Percentiles rank a stretch among this genome's conserved stretches.
Evolutionary conservation across 768 basidiomycete species (phyloP).

Genomic region (Amanita jacksonii): DNA sequence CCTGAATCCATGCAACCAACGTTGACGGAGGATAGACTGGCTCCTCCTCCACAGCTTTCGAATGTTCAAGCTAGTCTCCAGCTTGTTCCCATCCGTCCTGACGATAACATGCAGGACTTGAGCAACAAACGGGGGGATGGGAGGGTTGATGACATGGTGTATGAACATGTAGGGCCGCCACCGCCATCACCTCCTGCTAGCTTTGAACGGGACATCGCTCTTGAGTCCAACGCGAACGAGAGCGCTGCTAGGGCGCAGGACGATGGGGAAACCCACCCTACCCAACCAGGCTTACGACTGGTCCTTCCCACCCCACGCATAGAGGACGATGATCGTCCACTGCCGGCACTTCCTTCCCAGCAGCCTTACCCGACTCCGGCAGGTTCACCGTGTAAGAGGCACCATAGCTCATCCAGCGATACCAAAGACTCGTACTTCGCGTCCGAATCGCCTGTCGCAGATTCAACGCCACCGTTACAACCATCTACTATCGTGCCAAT

Average conservation of each 20-base stretch:
- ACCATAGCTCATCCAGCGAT: neutral
- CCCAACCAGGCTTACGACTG: slow-evolving; percentile 1
- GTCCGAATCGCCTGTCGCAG: slow-evolving; percentile 8
- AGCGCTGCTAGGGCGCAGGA: neutral
- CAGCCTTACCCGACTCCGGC: neutral
- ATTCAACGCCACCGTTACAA: neutral
- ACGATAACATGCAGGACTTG: neutral
- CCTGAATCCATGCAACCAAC: neutral
- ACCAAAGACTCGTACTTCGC: slow-evolving; percentile 1
- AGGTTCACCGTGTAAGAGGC: neutral
- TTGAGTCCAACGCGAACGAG: slow-evolving; percentile 6
- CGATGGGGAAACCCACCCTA: neutral
- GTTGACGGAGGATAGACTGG: neutral
- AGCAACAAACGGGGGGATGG: neutral
- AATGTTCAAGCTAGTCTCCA: neutral
- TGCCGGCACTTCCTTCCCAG: neutral
- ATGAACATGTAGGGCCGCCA: slow-evolving; percentile 36
- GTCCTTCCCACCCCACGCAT: neutral
- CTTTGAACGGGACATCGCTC: slow-evolving; percentile 17
- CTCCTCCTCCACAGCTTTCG: too few species aligned
- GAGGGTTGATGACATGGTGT: neutral
- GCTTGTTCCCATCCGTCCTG: neutral
- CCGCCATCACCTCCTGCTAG: slow-evolving; percentile 38
- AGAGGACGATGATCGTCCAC: neutral
- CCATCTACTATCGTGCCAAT: neutral